Evolutionary conservation across 768 basidiomycete genomes (phyloP), one percentile per base, ranked within the genome.

Genomic region (Saitozyma podzolica): DNA sequence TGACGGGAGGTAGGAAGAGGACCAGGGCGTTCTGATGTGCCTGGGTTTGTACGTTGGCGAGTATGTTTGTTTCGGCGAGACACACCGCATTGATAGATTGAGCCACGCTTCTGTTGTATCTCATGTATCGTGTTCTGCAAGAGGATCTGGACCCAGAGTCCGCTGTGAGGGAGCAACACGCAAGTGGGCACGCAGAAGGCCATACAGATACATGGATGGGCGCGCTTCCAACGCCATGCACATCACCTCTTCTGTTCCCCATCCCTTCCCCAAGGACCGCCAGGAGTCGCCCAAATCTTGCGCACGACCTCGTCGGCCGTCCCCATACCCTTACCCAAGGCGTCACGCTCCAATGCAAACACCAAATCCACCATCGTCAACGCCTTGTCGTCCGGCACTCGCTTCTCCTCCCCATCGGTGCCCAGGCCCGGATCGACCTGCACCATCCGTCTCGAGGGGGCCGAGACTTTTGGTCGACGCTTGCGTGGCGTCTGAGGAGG

Each of bases 331-430:
- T 56, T 64, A 8, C 67, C 69, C 13, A 60, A 9, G 9, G 66
- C 68, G 16, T 66, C 68, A 53, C 64, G 54, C 54, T 75, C 72
- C 59, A 75, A 20, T 3, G 69, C 74, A 62, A 72, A 75, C n/a
- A 70, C 45, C 50, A 75, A 40, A 61, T 75, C 74, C 9, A 66
- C 67, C 50, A 73, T n/a, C 8, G 74, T 75, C 11, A 75, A 29
- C 7, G 65, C 71, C 40, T 59, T 64, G 56, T 75, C 74, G 60
- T 75, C 74, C 20, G 58, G 48, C 1, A 75, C 68, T 48, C 53
- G 61, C 53, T 51, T 69, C 39, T 74, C 72, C 41, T 54, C 54
- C 11, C 54, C 54, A 20, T 37, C 11, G 45, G 45, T 47, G 45
- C 45, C 45, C 13, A 11, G 13, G 45, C 45, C 51, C 11, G 11